Percentiles rank a stretch among this genome's conserved stretches.
phyloP scores from a whole-genome alignment of 1,284 basidiomycete genomes.

The Termitomyces sp. region DNA sequence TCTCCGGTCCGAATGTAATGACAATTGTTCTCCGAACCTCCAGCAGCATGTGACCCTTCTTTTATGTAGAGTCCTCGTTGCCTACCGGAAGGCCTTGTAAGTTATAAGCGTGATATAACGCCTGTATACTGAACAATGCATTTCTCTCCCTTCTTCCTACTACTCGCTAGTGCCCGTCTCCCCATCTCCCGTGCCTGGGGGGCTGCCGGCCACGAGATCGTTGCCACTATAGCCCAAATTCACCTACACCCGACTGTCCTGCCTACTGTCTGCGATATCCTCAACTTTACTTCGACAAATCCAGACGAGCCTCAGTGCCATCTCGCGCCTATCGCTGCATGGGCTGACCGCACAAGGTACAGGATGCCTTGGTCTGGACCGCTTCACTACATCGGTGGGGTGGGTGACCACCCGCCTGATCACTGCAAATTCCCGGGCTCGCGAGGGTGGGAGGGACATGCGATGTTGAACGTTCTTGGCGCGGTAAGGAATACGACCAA shows the following conservation, averaged over 20 bases:
- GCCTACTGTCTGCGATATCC: slow-evolving; percentile 63
- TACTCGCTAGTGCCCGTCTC: not conserved
- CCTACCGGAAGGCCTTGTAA: not conserved
- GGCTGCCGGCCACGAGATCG: slow-evolving; percentile 76
- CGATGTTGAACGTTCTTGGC: slow-evolving; percentile 68
- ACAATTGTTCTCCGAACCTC: not conserved
- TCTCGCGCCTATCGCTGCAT: slow-evolving; percentile 76
- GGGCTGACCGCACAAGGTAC: slow-evolving; percentile 75
- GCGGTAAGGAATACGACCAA: slow-evolving; percentile 71
- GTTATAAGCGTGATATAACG: slow-evolving; percentile 2
- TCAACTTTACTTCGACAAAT: slow-evolving; percentile 44
- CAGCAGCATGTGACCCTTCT: not conserved
- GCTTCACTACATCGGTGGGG: slow-evolving; percentile 72
- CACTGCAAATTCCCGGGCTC: slow-evolving; percentile 76
- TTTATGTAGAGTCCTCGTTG: not conserved
- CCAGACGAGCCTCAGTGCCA: slow-evolving; percentile 52
- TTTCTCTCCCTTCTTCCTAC: slow-evolving; percentile 4
- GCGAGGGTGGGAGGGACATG: slow-evolving; percentile 69
- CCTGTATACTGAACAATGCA: slow-evolving; percentile 10
- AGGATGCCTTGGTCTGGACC: slow-evolving; percentile 64
- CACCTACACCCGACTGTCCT: slow-evolving; percentile 77
- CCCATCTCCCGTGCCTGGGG: slow-evolving; percentile 24
- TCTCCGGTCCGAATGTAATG: not conserved
- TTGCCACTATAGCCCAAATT: slow-evolving; percentile 91
- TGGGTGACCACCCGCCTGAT: slow-evolving; percentile 72